Evolutionary conservation across 805 yeast genomes (phyloP), one percentile per base, ranked within the genome.

Genomic region (Candida chilensis): DNA sequence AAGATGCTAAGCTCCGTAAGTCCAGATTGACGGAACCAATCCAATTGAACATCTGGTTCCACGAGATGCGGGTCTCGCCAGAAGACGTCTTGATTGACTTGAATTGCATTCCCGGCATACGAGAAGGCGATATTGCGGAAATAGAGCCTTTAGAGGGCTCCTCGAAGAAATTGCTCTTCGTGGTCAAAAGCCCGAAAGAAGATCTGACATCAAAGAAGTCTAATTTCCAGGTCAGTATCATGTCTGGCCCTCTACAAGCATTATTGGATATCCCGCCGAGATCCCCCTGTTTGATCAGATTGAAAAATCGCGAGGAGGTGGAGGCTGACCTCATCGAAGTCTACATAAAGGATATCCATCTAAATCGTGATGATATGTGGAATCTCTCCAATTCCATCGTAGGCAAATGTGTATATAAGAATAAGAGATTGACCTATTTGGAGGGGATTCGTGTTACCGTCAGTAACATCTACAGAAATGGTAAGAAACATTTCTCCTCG

Each of bases 311-410:
- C 26, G 52, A 57, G 5, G 51, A 62, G 1, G 78, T 71, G n/a
- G 80, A 74, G 37, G 81, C 88, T 1, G 96, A 92, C 42, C 67
- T 85, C 3, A 71, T 88, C 3, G 97, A 92, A 45, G 55, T 92
- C 4, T 76, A 76, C 47, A 70, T 86, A 31, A 84, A 78, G 42
- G 96, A 92, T 44, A 64, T 85, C 14, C 74, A 81, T 39, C 56
- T 92, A 11, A 74, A 95, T 3, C 61, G 98, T 40, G 95, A 94
- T 36, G 92, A 86, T 42, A 90, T 88, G 87, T 92, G 97, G 95
- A 64, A 71, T 16, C 57, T 90, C 10, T 74, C 94, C 0, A 64
- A 83, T 2, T 45, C 64, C 13, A 39, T 90, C 32, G 65, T 67
- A 1, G 74, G 74, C 7, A 56, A 71, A 5, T 84, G 95, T 50